Base-by-base conservation (phyloP, 768 basidiomycete species). In the Macrolepiota fuliginosa region DNA sequence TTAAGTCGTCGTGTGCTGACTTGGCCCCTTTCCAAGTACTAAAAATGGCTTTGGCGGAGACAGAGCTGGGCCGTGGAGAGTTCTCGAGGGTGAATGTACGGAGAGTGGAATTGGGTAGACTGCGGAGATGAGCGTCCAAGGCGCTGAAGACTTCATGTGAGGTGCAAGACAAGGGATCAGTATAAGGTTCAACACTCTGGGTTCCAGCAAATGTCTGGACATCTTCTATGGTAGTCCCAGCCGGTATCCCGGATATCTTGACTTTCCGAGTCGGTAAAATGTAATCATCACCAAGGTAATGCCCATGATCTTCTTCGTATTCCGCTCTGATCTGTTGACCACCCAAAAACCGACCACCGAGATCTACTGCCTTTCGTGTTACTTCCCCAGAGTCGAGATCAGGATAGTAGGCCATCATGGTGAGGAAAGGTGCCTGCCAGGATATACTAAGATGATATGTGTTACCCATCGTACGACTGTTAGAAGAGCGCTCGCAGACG, bases 21-120 rank as follows among this genome's bases (percentile, higher is more conserved):
- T 82, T 75, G 1, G 83, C 83, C 4, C 73, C 75, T 22, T 83
- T 81, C 77, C 81, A 81, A 13, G 76, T 73, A 7, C 74, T 65
- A 65, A 87, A 89, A 29, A 76, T 76, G 4, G 77, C 80, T 53
- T 76, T 80, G 0, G 78, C 72, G 37, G 65, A 67, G 10, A 60
- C 32, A 15, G 25, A 32, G 19, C 32, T 12, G 37, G 10, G 32
- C 56, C 58, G 40, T 40, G 40, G 15, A 15, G 40, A 15, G 12
- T 40, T 15, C 3, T 56, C 39, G 45, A 51, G 67, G 56, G 54
- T 56, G 19, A 61, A 40, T 40, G 51, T 53, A 25, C 47, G 35
- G 10, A 60, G 42, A 15, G 54, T 37, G 39, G 62, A 52, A 24
- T 25, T 37, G 19, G 58, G 46, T 22, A 46, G 11, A 27, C 22